Evolutionary conservation across 23 red algal genomes (phyloP), one percentile per base, ranked within the genome.

Genomic region (Gracilaria caudata): DNA sequence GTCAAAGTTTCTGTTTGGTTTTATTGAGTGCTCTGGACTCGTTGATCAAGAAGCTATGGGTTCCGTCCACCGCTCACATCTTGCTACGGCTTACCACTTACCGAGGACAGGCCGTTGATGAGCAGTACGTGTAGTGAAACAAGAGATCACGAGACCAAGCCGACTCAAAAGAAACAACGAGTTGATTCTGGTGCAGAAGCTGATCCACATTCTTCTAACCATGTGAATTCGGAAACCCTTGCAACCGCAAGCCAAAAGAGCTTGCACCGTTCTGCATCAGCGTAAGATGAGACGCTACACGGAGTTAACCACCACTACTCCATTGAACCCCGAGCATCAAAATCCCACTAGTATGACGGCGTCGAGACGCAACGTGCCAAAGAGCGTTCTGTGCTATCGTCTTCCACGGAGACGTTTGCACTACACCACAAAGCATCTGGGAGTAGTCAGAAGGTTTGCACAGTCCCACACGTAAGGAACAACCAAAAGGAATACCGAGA

Each of bases 1-100:
- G 10, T 49, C 70, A 33, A 75, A 75, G 70, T 75, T 75, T 47
- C 13, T 75, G 70, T 24, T 75, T 9, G 70, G 70, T 34, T 75
- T 75, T 75, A 40, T 75, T 0, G 70, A 75, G 24, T 49, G 39
- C 43, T 75, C 70, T 12, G 70, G 70, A 4, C 70, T 75, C n/a
- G 33, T 75, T n/a, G 19, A 33, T 75, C 29, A 75, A 20, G 29
- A 75, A n/a, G 24, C 5, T 19, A 75, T 75, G 70, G 2, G 16
- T n/a, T 4, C 40, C 14, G 49, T 75, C n/a, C 17, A 38, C 70
- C 70, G 70, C 21, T 39, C 21, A 33, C 70, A 75, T 21, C 70
- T 75, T 28, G 70, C 70, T 75, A 75, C 47, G 70, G 70, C 24
- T 9, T 75, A 21, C 61, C 35, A 7, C 32, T 29, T 16, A 4